Base-by-base conservation (phyloP, 208 protist genomes). In the Acanthamoeba royreba region DNA sequence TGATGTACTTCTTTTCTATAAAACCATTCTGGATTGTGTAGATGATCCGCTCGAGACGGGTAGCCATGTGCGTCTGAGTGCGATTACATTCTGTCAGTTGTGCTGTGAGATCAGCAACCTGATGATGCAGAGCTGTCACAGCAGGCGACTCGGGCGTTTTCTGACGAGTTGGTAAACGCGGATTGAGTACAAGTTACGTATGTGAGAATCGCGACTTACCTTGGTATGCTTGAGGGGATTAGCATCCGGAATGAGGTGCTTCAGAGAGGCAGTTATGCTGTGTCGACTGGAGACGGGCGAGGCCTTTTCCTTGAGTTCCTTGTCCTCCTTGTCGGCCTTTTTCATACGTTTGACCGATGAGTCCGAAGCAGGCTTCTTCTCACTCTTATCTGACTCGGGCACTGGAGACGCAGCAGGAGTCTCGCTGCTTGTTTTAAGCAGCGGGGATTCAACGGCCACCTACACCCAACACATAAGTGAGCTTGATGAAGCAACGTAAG, bases 41-140 rank as follows among this genome's bases (percentile, higher is more conserved):
- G 85, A 91, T 91, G 85, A 91, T 91, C 19, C 85, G 85, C 85
- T 91, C 85, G 52, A 91, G 85, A 9, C 85, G 85, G n/a, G 33
- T 91, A 53, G 85, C 33, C 85, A 91, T 91, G 85, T 91, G 85
- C 0, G 43, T 46, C 85, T 91, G 85, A 22, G 85, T 91, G 43
- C 55, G 49, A 31, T 42, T 13, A 13, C 42, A 33, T n/a, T 63
- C 38, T 4, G 5, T 19, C 25, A 87, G 43, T 9, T 35, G 43
- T 31, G 46, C 79, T 15, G 79, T 87, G 28, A 87, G 79, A 0
- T 87, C 79, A 31, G 79, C 35, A 38, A 87, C 79, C 33, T 87
- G 79, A 38, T 19, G n/a, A 31, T 58, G 43, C 43, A 87, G 49
- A 4, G 43, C 46, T 4, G 79, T 87, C 79, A 87, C 79, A 9